Evolutionary conservation across 2,329 filamentous ascomycete genomes (phyloP), one percentile per base, ranked within the genome.

Genomic region (Claviceps sp.): DNA sequence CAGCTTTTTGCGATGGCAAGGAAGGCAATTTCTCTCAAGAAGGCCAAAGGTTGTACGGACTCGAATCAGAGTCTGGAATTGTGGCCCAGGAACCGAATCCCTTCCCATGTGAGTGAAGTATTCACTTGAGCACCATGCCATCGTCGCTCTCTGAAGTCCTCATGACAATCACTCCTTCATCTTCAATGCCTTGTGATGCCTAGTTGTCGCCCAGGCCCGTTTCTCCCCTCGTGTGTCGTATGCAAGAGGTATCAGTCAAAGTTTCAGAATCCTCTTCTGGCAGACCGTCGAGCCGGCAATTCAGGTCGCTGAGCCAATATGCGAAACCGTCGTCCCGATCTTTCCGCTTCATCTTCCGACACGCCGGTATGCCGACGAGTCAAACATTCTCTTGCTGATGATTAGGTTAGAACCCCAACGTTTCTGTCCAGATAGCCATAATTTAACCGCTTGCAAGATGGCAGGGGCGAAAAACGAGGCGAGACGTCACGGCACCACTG

Each of bases 231-330:
- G 87, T 85, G 65, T 96, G 91, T 4, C 95, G 75, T 61, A 84
- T 86, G 22, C 22, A 22, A 22, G 5, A 22, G 5, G 24, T 26
- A 26, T 26, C 40, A 98, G 73, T 30, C 26, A 7, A 97, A 71
- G 47, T 86, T 80, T 37, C 91, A 79, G 47, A 98, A 64, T 98
- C 93, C 38, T 93, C 86, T 1, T 89, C 90, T 0, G 91, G 86
- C 48, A 97, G 78, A 45, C 85, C 87, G 48, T 94, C 87, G 0
- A 98, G 75, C 37, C 93, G 81, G 63, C 95, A 98, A 65, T 98
- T 98, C 43, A 98, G 74, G 65, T 98, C 94, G 7, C 93, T 94
- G 62, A 95, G 87, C 88, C 91, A 97, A 62, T 98, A 96, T 0
- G 84, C 82, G 68, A 96, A 89, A 62, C 98, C 93, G 58, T 95